Base-by-base conservation (phyloP, 140 eudicot species). In the Cichorium intybus region DNA sequence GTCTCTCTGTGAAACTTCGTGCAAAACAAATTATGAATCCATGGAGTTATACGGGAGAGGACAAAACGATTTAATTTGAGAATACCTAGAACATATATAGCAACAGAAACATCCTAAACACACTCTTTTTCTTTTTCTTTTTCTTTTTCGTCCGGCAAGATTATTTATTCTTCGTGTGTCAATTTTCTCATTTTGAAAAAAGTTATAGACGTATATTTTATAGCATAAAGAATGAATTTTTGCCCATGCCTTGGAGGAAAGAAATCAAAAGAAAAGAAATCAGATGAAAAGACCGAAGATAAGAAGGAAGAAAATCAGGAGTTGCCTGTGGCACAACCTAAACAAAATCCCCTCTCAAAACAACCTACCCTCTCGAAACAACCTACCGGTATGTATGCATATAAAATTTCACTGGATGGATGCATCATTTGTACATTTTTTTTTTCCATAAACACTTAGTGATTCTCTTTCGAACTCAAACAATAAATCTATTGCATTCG, bases 231-330 rank as follows among this genome's bases (percentile, higher is more conserved):
- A 69, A 85, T 85, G 92, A 79, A 54, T 71, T 85, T 87, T 71
- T 72, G 81, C 83, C 85, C 92, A 68, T 85, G 92, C 75, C 79
- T 85, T 79, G 52, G 71, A 60, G 60, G 55, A 37, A 81, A 66
- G 24, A 50, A 62, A 5, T 28, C 75, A 8, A 15, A 66, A 21
- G 70, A 27, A 10, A 76, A 62, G 41, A 60, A 79, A 18, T 31
- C 79, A 37, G 56, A 73, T 45, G 59, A 15, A 20, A 60, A 52
- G 39, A 74, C 59, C 8, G 56, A 37, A 34, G 79, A 73, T 27
- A 47, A 23, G 15, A 72, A 76, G 35, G 76, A 71, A 29, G 76
- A 63, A 29, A 73, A 63, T 3, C 66, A 49, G 49, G 58, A 74
- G 27, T 26, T 75, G 70, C 87, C 87, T 15, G 75, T 81, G 7